Conservation (phyloP, 225 moss, liverwort and hornwort species). For the Ulota crispa region DNA sequence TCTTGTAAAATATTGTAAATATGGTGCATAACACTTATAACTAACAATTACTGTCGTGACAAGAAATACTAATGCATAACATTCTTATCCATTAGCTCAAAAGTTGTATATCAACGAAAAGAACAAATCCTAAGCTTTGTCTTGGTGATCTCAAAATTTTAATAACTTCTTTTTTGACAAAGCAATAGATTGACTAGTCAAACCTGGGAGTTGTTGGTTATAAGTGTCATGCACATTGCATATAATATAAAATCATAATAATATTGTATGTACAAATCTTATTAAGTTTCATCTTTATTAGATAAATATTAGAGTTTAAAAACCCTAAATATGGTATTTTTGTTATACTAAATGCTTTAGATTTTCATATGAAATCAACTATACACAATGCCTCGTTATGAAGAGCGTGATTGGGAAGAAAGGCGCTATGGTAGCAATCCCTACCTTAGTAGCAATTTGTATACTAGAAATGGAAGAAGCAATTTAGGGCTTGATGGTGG, state of each 20-base stretch:
- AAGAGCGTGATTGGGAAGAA: slow-evolving; percentile 59
- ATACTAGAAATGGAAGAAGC: slow-evolving; percentile 14
- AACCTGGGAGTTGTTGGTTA: too few relatives aligned
- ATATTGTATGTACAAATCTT: fast-evolving
- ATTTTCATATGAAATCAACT: background rate
- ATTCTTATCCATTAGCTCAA: too few relatives aligned
- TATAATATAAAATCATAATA: background rate
- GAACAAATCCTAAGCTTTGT: too few relatives aligned
- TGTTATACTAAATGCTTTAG: background rate
- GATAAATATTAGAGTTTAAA: background rate
- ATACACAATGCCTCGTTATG: slow-evolving; percentile 60
- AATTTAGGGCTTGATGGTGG: slow-evolving; percentile 34
- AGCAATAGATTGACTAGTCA: too few relatives aligned
- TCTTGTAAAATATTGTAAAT: background rate
- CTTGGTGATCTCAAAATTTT: too few relatives aligned
- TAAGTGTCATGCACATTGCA: too few relatives aligned
- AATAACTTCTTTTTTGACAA: too few relatives aligned
- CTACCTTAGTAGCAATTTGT: slow-evolving; percentile 5
- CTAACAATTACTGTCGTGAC: too few relatives aligned
- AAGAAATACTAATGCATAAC: too few relatives aligned
- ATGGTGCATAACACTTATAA: too few relatives aligned
- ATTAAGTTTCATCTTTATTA: background rate
- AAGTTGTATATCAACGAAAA: too few relatives aligned
- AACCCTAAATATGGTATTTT: background rate
- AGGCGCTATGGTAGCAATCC: slow-evolving; percentile 36